Base-by-base conservation (phyloP, 2,329 filamentous ascomycete genomes). In the Penicillium janthinellum region DNA sequence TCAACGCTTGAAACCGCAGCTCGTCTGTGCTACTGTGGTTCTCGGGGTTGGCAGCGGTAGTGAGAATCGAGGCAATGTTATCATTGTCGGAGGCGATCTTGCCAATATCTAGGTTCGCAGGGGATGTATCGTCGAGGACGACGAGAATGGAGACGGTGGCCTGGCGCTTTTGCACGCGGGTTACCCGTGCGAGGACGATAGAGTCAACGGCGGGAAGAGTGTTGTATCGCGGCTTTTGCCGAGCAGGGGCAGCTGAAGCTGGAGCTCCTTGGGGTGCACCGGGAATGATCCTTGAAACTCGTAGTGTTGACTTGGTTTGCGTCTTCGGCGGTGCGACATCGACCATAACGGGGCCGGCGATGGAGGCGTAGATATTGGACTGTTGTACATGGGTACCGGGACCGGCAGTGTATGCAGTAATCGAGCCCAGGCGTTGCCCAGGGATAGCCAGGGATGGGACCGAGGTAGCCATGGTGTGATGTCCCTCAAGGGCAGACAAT, bases 81-180 rank as follows among this genome's bases (percentile, higher is more conserved):
- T 77, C 75, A 56, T 77, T 72, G 57, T 77, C 74, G 1, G 74
- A 74, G 1, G 68, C 51, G 11, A 61, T 49, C 35, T 67, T 62
- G n/a, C 61, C 59, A 3, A 65, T 65, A 20, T 71, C 70, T 5
- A 66, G 35, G 31, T 63, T 58, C 10, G 63, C 49, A 2, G 67
- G 42, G 54, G 66, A 59, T 28, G 61, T 58, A 10, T 76, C 68
- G 70, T 88, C 83, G 58, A 90, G 87, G 28, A 97, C 89, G 60
- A 94, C 89, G 60, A 96, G 84, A 67, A 98, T 97, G 22, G 90
- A 89, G 56, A 96, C 88, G 28, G 89, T 90, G 5, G 92, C 93
- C 79, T 96, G 92, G 63, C 90, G 87, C 49, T 91, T 89, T 75
- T 90, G 89, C 58, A 97, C 89, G 50, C 94, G 89, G 38, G 91